Conservation (phyloP, 2,329 filamentous ascomycete species). For the Hypoxylon sp. region DNA sequence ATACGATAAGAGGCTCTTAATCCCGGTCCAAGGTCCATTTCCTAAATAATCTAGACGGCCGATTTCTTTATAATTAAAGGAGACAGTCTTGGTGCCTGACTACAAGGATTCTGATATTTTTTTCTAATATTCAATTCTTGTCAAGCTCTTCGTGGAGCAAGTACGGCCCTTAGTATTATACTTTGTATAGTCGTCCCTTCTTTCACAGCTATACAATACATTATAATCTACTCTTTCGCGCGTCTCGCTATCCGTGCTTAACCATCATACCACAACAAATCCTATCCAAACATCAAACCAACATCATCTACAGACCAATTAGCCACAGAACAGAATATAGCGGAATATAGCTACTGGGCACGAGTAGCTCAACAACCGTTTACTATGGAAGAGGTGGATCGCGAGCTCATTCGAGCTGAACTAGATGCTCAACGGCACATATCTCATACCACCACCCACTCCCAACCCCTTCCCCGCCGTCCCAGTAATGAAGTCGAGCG, state of each 20-base stretch:
- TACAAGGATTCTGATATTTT: slow-evolving; percentile 8
- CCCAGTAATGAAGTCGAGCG: slow-evolving; percentile 71
- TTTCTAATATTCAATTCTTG: slow-evolving; percentile 20
- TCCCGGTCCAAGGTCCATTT: slow-evolving; percentile 28
- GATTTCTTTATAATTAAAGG: slow-evolving; percentile 36
- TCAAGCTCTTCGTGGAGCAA: slow-evolving; percentile 18
- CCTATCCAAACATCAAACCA: not conserved
- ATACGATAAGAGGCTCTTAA: slow-evolving; percentile 28
- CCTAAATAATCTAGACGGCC: slow-evolving; percentile 14
- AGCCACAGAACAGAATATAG: not conserved
- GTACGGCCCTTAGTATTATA: slow-evolving; percentile 27
- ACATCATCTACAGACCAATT: slow-evolving; percentile 1
- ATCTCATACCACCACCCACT: slow-evolving; percentile 36
- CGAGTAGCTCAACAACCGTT: slow-evolving; percentile 5
- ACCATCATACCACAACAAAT: not conserved
- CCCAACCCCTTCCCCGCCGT: slow-evolving; percentile 51
- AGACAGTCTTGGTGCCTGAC: slow-evolving; percentile 13
- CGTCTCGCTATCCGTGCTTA: not conserved
- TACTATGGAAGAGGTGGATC: slow-evolving; percentile 41
- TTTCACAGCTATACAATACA: slow-evolving; percentile 8
- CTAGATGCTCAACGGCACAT: slow-evolving; percentile 52
- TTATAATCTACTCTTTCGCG: not conserved
- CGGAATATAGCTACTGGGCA: not conserved
- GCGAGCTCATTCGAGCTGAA: slow-evolving; percentile 40
- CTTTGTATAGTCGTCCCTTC: slow-evolving; percentile 5